A percentile compares a stretch with the other conserved stretches of the same genome.
phyloP scores from a whole-genome alignment of 345 rosid genomes.

The Salix brachista region DNA sequence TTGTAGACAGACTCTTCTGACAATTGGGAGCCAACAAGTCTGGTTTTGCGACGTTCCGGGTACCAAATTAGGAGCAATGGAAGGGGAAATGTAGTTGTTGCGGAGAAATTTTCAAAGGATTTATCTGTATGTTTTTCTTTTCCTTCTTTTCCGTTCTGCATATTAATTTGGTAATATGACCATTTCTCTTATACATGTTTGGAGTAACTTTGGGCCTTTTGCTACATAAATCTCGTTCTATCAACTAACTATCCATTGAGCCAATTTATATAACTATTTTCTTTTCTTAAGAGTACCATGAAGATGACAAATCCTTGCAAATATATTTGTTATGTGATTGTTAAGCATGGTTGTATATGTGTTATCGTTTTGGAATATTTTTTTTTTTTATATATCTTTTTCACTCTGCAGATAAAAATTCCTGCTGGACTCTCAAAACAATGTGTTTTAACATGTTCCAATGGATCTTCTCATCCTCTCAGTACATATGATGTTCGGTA shows the following conservation, averaged over 20 bases:
- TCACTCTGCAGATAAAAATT: conserved; percentile 66
- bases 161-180: not conserved
- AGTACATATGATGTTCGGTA: conserved; percentile 63
- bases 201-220: too few relatives aligned
- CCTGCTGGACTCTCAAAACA: conserved; percentile 74
- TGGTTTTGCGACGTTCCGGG: conserved; percentile 49
- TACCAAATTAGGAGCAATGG: conserved; percentile 59
- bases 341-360: not conserved
- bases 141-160: not conserved
- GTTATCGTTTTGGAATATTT: not conserved
- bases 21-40: conserved; percentile 62
- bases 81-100: conserved; percentile 38
- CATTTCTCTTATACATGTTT: not conserved
- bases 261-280: not conserved
- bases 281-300: not conserved
- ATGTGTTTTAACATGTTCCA: conserved; percentile 65
- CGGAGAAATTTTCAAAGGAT: conserved; percentile 64
- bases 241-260: too few relatives aligned
- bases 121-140: conserved; percentile 40
- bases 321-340: not conserved
- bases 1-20: conserved; percentile 63
- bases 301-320: not conserved
- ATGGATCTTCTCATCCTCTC: conserved; percentile 71
- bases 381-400: not conserved
- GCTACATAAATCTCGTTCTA: too few relatives aligned